Percentiles rank a stretch among this genome's conserved stretches.
Evolutionary conservation across 176 grass and related monocot species (phyloP).

Genomic region (Musa schizocarpa): DNA sequence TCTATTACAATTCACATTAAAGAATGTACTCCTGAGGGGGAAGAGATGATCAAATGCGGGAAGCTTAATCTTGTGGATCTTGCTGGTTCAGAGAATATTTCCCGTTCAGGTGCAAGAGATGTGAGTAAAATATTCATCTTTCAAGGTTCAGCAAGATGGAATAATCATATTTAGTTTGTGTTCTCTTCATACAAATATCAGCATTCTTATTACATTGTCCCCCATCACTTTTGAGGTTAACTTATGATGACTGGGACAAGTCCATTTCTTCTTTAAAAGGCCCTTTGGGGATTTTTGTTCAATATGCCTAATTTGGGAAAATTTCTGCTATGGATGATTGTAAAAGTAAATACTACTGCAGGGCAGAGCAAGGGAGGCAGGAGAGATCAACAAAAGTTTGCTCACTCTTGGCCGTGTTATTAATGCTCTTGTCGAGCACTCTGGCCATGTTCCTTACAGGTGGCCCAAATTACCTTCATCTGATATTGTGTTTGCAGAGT

Average conservation of each 20-base stretch:
- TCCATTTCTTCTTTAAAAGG: neutral
- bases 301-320: neutral
- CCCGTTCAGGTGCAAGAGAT: slow-evolving; percentile 94
- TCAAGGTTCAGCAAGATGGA: neutral
- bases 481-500: neutral
- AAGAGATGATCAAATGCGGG: slow-evolving; percentile 98
- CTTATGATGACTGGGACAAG: too few relatives aligned
- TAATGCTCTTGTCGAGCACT: slow-evolving; percentile 95
- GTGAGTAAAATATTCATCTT: slow-evolving; percentile 46
- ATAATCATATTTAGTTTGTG: neutral
- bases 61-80: slow-evolving; percentile 99
- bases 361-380: slow-evolving; percentile 97
- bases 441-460: slow-evolving; percentile 92
- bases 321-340: neutral
- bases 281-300: neutral
- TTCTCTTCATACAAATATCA: too few relatives aligned
- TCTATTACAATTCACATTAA: slow-evolving; percentile 99
- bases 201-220: too few relatives aligned
- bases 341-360: slow-evolving; percentile 27
- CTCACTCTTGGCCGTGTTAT: slow-evolving; percentile 95
- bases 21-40: slow-evolving; percentile 78
- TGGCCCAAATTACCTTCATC: slow-evolving; percentile 14
- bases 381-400: slow-evolving; percentile 99
- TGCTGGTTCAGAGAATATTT: slow-evolving; percentile 99
- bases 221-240: too few relatives aligned